These are phyloP conservation scores for Leucosporidium creatinivorum DNA, from an alignment of 768 basidiomycete genomes.

Conservation along the genomic window DNA sequence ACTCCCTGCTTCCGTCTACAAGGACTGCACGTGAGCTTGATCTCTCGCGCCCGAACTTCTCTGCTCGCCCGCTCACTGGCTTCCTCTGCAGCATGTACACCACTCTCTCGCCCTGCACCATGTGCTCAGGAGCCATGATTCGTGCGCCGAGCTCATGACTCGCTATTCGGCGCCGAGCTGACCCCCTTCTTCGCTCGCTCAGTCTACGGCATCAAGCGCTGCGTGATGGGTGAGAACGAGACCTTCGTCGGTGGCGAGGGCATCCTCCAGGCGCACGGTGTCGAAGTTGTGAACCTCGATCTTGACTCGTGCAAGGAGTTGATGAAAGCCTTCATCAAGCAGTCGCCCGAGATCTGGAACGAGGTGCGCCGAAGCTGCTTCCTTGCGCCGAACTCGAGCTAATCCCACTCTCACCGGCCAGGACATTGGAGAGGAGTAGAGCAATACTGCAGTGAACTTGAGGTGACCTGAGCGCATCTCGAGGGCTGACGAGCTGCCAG, in stretches of 20 bases:
- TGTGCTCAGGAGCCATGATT: constrained; percentile 57
- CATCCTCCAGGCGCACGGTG: constrained; percentile 50
- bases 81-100: constrained; percentile 8
- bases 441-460: background rate
- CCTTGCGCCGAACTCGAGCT: background rate
- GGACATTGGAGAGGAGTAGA: constrained; percentile 30
- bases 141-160: background rate
- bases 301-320: constrained; percentile 51
- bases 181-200: constrained; percentile 38
- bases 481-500: too few species aligned
- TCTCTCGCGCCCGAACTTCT: background rate
- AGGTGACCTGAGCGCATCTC: too few species aligned
- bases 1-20: constrained; percentile 26
- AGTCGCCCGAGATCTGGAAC: constrained; percentile 51
- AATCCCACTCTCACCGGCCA: background rate
- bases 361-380: constrained; percentile 9
- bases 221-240: constrained; percentile 59
- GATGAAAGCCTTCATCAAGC: constrained; percentile 54
- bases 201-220: constrained; percentile 58
- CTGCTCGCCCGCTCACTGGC: background rate
- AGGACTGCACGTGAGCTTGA: constrained; percentile 22
- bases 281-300: constrained; percentile 52
- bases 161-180: background rate
- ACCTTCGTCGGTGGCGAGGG: constrained; percentile 51
- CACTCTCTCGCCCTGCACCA: constrained; percentile 52